Conservation (phyloP, 2,329 filamentous ascomycete genomes). For the Botrytis squamosa region DNA sequence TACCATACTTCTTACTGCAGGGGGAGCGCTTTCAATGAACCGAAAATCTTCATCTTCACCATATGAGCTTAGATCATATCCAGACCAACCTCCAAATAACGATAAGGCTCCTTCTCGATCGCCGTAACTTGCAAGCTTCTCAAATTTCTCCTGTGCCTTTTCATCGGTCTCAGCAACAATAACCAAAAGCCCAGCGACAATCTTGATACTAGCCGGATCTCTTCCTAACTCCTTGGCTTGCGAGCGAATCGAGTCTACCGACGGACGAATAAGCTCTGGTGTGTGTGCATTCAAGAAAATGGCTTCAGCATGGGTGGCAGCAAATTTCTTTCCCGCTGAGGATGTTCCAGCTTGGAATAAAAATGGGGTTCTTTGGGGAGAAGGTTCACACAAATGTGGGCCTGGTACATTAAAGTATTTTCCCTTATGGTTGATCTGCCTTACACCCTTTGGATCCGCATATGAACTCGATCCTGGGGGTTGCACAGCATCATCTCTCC, state of each 20-base stretch:
- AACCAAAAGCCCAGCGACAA: conserved; percentile 64
- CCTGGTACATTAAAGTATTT: conserved; percentile 64
- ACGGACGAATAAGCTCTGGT: conserved; percentile 59
- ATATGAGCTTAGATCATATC: conserved; percentile 60
- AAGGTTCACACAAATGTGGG: conserved; percentile 59
- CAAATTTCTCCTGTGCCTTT: conserved; percentile 63
- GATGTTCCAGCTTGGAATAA: conserved; percentile 66
- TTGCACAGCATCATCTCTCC: conserved; percentile 51
- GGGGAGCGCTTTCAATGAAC: conserved; percentile 47
- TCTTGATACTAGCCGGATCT: conserved; percentile 62
- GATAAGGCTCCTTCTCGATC: conserved; percentile 65
- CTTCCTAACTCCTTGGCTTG: conserved; percentile 53
- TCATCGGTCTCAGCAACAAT: conserved; percentile 65
- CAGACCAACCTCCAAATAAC: conserved; percentile 74
- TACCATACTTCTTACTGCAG: conserved; percentile 50
- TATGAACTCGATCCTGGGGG: conserved; percentile 60
- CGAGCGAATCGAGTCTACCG: conserved; percentile 59
- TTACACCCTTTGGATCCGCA: conserved; percentile 55
- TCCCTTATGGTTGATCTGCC: conserved; percentile 64
- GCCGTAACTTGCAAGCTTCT: conserved; percentile 60
- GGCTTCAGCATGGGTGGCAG: conserved; percentile 67
- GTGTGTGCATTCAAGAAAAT: conserved; percentile 69
- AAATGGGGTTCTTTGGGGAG: conserved; percentile 35
- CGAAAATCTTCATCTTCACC: conserved; percentile 62
- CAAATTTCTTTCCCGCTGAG: conserved; percentile 63